Evolutionary conservation across 2,329 filamentous ascomycete species (phyloP).

Genomic region (Dothistroma septosporum): DNA sequence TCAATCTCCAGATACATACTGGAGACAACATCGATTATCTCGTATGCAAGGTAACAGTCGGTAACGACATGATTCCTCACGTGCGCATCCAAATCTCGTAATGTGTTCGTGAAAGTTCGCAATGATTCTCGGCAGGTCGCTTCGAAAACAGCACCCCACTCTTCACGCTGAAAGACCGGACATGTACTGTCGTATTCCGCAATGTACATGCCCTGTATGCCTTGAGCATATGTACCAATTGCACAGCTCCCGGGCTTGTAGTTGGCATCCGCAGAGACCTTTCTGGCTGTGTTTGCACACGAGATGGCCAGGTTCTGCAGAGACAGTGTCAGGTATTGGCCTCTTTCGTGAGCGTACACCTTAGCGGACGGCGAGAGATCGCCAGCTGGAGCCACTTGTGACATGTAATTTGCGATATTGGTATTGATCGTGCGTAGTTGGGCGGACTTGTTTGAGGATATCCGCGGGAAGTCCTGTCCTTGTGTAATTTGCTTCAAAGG

Average conservation of each 20-base stretch:
- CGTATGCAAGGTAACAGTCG: conserved; percentile 92
- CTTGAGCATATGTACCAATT: conserved; percentile 81
- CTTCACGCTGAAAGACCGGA: conserved; percentile 77
- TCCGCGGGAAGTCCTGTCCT: conserved; percentile 66
- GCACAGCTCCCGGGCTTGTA: conserved; percentile 88
- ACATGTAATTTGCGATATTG: conserved; percentile 31
- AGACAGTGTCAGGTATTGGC: conserved; percentile 77
- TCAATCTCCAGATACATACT: conserved; percentile 75
- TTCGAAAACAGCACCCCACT: conserved; percentile 76
- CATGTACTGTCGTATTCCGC: conserved; percentile 90
- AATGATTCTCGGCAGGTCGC: conserved; percentile 74
- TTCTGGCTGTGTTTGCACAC: conserved; percentile 71
- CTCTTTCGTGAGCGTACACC: conserved; percentile 80
- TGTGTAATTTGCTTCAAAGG: conserved; percentile 92
- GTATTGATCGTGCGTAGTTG: conserved; percentile 74
- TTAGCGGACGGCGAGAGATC: conserved; percentile 58
- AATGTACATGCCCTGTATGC: conserved; percentile 79
- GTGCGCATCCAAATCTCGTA: conserved; percentile 84
- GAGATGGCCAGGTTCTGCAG: conserved; percentile 83
- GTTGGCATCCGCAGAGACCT: conserved; percentile 69
- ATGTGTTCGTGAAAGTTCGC: conserved; percentile 75
- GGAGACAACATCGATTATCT: conserved; percentile 87
- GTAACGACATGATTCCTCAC: conserved; percentile 81
- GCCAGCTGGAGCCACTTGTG: conserved; percentile 24
- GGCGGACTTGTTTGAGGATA: conserved; percentile 72